phyloP scores from a whole-genome alignment of 306 rosid genomes.

The Castanea crenata region DNA sequence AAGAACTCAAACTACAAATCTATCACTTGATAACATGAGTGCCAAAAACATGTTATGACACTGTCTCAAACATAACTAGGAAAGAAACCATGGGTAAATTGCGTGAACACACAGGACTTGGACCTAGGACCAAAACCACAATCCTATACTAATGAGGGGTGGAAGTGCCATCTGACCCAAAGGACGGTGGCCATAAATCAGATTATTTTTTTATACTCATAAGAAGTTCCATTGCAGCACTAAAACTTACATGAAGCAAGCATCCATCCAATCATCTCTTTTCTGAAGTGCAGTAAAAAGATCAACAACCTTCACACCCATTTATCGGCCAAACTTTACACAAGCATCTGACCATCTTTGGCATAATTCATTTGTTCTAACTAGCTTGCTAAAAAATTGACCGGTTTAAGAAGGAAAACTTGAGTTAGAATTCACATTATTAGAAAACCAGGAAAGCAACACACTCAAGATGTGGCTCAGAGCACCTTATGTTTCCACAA shows the following conservation, averaged over 20 bases:
- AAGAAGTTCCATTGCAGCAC: not conserved
- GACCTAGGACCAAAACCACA: too few species aligned
- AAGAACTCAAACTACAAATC: not conserved
- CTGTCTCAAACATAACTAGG: not conserved
- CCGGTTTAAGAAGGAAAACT: constrained; percentile 35
- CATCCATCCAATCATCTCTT: constrained; percentile 47
- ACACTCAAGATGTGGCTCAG: constrained; percentile 6
- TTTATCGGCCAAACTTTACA: too few species aligned
- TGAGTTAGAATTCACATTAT: not conserved
- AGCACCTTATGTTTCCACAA: constrained; percentile 52
- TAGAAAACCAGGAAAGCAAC: not conserved
- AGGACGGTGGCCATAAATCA: too few species aligned
- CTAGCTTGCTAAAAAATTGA: constrained; percentile 55
- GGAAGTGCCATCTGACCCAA: too few species aligned
- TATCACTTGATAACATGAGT: not conserved
- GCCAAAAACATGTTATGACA: not conserved
- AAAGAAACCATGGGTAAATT: not conserved
- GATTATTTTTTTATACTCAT: too few species aligned
- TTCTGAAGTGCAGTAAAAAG: too few species aligned
- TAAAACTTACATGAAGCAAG: constrained; percentile 73
- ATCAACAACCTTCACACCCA: too few species aligned
- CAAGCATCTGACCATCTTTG: too few species aligned
- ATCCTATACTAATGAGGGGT: too few species aligned
- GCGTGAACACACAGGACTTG: too few species aligned
- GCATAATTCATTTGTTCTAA: constrained; percentile 25